A percentile compares a stretch with the other conserved stretches of the same genome.
These are phyloP conservation scores for Dimargaris cristalligena DNA, from an alignment of 192 early-diverging fungal species.

Conservation along the genomic window DNA sequence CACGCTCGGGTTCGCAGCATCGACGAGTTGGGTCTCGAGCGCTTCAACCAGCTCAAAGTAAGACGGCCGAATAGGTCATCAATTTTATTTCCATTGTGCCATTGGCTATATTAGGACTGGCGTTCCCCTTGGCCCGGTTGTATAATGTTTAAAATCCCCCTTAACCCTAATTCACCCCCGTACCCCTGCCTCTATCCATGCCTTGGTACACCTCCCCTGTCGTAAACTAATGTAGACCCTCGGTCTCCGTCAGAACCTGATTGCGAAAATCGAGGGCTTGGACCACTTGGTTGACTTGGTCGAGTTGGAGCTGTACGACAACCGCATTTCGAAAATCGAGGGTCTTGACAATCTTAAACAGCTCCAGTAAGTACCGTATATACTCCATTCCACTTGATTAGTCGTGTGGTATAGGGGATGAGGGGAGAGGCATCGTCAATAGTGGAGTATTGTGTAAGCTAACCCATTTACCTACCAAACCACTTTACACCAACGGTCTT, in stretches of 20 bases:
- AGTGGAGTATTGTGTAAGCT: no score
- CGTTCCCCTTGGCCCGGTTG: background rate
- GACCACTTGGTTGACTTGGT: conserved; percentile 32
- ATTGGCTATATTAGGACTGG: background rate
- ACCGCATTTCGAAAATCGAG: conserved; percentile 62
- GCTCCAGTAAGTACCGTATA: conserved; percentile 34
- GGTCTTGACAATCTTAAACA: conserved; percentile 37
- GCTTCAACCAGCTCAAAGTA: conserved; percentile 8
- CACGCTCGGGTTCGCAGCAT: conserved; percentile 2
- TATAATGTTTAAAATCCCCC: background rate
- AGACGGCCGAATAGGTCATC: background rate
- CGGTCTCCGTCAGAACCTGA: conserved; percentile 69
- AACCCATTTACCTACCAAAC: no score
- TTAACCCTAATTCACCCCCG: background rate
- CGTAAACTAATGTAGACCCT: conserved; percentile 33
- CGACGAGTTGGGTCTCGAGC: background rate
- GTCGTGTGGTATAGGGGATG: no score
- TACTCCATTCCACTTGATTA: no score
- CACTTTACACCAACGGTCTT: no score
- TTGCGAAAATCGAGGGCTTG: conserved; percentile 48
- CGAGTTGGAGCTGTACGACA: conserved; percentile 94
- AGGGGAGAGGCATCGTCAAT: no score
- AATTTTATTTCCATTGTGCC: background rate
- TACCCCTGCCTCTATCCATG: background rate
- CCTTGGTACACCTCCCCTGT: background rate